Conservation (phyloP, 768 basidiomycete genomes). For the Phylloporus sp. region DNA sequence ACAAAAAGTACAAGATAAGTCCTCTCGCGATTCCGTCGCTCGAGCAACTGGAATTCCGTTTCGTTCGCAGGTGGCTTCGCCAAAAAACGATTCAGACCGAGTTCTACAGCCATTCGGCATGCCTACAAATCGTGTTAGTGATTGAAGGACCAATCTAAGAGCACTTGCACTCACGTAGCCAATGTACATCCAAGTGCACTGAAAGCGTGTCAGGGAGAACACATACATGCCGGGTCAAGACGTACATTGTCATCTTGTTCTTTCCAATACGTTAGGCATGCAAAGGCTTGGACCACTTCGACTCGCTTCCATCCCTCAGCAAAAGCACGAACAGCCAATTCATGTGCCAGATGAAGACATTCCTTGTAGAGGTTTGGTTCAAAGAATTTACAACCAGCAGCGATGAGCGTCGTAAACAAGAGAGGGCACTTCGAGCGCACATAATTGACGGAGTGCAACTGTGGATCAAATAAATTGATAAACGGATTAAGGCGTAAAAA, state of each 20-base stretch:
- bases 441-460: slow-evolving; percentile 75
- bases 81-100: slow-evolving; percentile 69
- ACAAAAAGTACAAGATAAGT: slow-evolving; percentile 84
- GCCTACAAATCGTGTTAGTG: slow-evolving; percentile 41
- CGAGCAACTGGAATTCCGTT: slow-evolving; percentile 58
- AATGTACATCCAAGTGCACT: slow-evolving; percentile 86
- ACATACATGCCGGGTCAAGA: background rate
- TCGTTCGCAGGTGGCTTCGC: slow-evolving; percentile 53
- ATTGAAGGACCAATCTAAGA: background rate
- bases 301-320: slow-evolving; percentile 74
- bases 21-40: slow-evolving; percentile 80
- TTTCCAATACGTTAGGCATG: slow-evolving; percentile 86
- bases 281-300: slow-evolving; percentile 86
- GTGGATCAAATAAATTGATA: slow-evolving; percentile 83
- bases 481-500: slow-evolving; percentile 85
- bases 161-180: slow-evolving; percentile 56
- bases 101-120: slow-evolving; percentile 83
- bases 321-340: slow-evolving; percentile 73
- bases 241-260: slow-evolving; percentile 77
- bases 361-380: slow-evolving; percentile 59
- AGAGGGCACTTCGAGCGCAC: slow-evolving; percentile 77
- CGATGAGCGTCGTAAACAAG: slow-evolving; percentile 79
- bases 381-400: slow-evolving; percentile 84
- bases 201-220: slow-evolving; percentile 15
- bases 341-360: slow-evolving; percentile 67